Evolutionary conservation across 306 rosid genomes (phyloP), one percentile per base, ranked within the genome.

Genomic region (Cajanus cajan): DNA sequence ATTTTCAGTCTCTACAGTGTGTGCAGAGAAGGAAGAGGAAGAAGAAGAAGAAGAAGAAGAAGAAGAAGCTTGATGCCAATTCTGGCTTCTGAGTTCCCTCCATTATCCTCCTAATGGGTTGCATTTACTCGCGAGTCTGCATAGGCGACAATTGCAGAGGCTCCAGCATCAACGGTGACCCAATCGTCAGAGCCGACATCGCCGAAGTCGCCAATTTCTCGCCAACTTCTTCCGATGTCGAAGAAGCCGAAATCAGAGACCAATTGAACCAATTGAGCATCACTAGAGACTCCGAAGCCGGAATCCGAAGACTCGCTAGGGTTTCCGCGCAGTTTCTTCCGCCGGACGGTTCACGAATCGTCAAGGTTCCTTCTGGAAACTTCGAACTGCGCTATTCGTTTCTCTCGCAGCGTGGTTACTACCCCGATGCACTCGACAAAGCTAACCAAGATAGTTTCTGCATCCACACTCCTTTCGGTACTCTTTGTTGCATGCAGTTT

Each of bases 401-500:
- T 43, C 61, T 96, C 47, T 96, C 99, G 0, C 99, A 96, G 76
- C 81, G 99, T 43, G 99, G 99, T 8, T 96, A 90, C 69, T 96
- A 96, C 81, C 99, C 99, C 1, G 98, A 96, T 81, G 98, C 99
- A 18, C 92, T 96, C 1, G 99, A 96, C 79, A 96, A 96, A 85
- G 98, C 98, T 0, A 96, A 96, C 78, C 99, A 96, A 72, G 99
- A 93, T 68, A 96, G 99, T 76, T 96, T 93, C 75, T 91, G 97
- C 78, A 93, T 96, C 69, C 97, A 96, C 78, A 96, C 96, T 0
- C 99, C 98, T 0, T 91, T 93, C 21, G 99, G 99, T 6, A 61
- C 68, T 61, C 5, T 61, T 31, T n/a, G n/a, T n/a, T n/a, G n/a
- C n/a, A n/a, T n/a, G 0, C 2, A 0, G 10, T 5, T 5, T 1